Evolutionary conservation across 2,329 filamentous ascomycete species (phyloP).

Genomic region (Samsoniella hepiali): DNA sequence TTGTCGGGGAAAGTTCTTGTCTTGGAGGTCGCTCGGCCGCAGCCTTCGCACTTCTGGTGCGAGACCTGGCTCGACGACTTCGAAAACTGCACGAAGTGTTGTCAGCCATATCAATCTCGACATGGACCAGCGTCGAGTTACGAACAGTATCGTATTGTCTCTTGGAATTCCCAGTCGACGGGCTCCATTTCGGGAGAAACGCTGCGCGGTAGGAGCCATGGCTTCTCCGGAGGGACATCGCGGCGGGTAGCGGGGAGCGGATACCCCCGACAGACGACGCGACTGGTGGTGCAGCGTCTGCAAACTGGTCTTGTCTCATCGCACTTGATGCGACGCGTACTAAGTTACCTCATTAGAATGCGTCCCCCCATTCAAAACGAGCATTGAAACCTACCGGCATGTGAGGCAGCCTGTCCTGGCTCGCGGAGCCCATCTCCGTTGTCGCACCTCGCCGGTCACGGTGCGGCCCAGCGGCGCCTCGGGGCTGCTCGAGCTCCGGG

Average conservation of each 20-base stretch:
- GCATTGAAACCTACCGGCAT: not conserved
- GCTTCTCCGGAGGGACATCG: not conserved
- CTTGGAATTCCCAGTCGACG: not conserved
- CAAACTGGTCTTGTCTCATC: not conserved
- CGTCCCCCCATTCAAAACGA: too few relatives aligned
- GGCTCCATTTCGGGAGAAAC: not conserved
- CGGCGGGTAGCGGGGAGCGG: not conserved
- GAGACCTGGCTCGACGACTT: not conserved
- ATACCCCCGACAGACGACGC: not conserved
- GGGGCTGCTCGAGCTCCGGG: not conserved
- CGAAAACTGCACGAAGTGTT: not conserved
- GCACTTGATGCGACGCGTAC: not conserved
- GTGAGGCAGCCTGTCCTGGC: not conserved
- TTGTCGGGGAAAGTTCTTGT: not conserved
- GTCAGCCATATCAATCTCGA: too few relatives aligned
- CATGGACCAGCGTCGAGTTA: too few relatives aligned
- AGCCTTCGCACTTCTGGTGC: not conserved
- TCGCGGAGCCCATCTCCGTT: not conserved
- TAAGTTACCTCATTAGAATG: not conserved
- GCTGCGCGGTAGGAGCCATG: not conserved
- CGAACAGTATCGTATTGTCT: not conserved
- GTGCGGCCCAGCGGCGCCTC: not conserved
- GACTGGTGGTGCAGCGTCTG: not conserved
- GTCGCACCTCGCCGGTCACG: not conserved
- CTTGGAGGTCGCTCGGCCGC: not conserved